phyloP scores from a whole-genome alignment of 805 yeast genomes.

The Candida lessepsii region DNA sequence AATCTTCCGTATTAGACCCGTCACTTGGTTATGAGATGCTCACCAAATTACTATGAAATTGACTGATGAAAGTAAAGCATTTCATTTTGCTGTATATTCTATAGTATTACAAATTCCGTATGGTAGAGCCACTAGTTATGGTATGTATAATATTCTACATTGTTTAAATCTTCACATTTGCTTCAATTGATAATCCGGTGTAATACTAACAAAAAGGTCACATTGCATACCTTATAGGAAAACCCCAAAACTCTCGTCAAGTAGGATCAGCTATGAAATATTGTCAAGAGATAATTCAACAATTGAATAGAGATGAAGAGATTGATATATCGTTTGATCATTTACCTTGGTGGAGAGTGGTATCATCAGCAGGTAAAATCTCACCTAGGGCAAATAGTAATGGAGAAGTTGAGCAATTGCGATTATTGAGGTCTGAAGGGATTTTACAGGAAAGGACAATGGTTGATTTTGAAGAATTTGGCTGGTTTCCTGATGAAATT shows the following conservation, averaged over 20 bases:
- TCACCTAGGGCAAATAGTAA: conserved; percentile 47
- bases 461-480: conserved; percentile 47
- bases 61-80: conserved; percentile 50
- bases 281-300: conserved; percentile 22
- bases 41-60: no score
- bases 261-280: conserved; percentile 72
- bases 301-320: conserved; percentile 22
- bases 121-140: conserved; percentile 70
- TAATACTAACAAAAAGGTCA: conserved; percentile 44
- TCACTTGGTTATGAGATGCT: no score
- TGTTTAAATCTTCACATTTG: no score
- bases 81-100: conserved; percentile 60
- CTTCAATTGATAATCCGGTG: no score
- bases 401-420: conserved; percentile 48
- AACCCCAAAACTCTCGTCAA: conserved; percentile 68
- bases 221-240: conserved; percentile 59
- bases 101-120: conserved; percentile 53
- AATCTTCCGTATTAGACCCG: no score
- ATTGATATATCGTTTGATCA: neutral
- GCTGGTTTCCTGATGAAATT: conserved; percentile 69
- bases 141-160: conserved; percentile 27
- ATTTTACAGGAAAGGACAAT: conserved; percentile 34
- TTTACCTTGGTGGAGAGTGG: conserved; percentile 83
- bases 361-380: conserved; percentile 61
- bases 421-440: conserved; percentile 47